Conservation (phyloP, 1,284 basidiomycete genomes). For the Takashimella koratensis region DNA sequence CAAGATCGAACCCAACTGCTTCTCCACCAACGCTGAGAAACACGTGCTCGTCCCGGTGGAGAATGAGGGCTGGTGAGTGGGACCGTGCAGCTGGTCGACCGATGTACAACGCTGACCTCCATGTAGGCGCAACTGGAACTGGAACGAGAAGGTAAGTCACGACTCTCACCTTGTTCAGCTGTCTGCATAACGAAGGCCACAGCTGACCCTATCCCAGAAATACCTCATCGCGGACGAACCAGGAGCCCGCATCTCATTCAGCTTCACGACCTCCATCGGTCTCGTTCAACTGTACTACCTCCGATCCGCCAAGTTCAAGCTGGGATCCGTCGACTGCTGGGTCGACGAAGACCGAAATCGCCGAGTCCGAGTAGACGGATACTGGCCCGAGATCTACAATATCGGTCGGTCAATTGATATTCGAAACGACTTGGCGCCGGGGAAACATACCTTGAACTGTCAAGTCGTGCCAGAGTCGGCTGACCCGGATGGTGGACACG, state of each 20-base stretch:
- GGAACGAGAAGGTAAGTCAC: slow-evolving; percentile 30
- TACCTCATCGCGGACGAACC: slow-evolving; percentile 38
- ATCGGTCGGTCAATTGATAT: slow-evolving; percentile 10
- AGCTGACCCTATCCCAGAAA: slow-evolving; percentile 16
- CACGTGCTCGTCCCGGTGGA: slow-evolving; percentile 25
- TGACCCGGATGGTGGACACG: slow-evolving; percentile 35
- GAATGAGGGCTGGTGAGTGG: slow-evolving; percentile 36
- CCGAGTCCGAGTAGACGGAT: not conserved
- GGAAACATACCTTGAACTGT: slow-evolving; percentile 36
- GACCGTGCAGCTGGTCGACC: too few species aligned
- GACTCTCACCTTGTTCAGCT: too few species aligned
- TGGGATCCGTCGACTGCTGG: slow-evolving; percentile 40
- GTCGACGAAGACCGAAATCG: slow-evolving; percentile 27
- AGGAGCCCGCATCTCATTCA: slow-evolving; percentile 35
- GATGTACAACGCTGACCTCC: not conserved
- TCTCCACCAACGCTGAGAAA: slow-evolving; percentile 27
- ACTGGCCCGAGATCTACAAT: not conserved
- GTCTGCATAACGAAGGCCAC: too few species aligned
- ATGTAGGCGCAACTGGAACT: slow-evolving; percentile 34
- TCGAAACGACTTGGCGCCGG: slow-evolving; percentile 26
- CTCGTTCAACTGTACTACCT: slow-evolving; percentile 37
- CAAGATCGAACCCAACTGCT: slow-evolving; percentile 30
- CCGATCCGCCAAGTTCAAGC: slow-evolving; percentile 29
- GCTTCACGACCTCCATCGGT: slow-evolving; percentile 30
- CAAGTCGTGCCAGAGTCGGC: slow-evolving; percentile 29